Conservation (phyloP, 352 stramenopile species). For the Poterioochromonas sp. region DNA sequence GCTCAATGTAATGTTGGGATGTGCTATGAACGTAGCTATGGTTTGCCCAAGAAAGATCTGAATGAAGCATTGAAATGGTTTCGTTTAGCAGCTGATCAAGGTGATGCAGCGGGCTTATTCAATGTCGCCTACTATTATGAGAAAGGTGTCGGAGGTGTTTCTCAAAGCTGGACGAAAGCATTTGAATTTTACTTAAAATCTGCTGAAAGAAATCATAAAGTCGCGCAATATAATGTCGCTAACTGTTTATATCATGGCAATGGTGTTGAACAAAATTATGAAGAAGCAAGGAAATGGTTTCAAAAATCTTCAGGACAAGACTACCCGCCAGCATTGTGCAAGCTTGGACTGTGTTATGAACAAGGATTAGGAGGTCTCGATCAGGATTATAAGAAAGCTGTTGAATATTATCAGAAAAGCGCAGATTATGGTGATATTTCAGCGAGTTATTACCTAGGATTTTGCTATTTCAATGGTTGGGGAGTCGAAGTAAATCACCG, state of each 20-base stretch:
- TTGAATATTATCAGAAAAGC: background rate
- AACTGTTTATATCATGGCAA: background rate
- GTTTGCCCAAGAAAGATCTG: background rate
- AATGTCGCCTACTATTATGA: background rate
- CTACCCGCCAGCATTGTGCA: background rate
- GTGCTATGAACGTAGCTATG: background rate
- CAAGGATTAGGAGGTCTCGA: background rate
- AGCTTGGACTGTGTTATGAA: constrained; percentile 19
- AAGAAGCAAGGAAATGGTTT: background rate
- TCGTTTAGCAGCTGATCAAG: background rate
- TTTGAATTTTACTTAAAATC: background rate
- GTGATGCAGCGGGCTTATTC: background rate
- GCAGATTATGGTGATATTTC: background rate
- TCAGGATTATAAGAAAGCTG: background rate
- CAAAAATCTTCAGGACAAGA: background rate
- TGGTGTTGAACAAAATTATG: background rate
- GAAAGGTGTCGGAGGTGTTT: background rate
- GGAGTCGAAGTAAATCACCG: background rate
- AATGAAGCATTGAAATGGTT: background rate
- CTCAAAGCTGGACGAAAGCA: background rate
- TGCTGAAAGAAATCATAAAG: background rate
- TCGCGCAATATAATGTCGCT: background rate
- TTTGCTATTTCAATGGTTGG: background rate
- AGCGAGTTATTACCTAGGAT: background rate
- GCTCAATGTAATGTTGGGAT: background rate